phyloP scores from a whole-genome alignment of 805 yeast genomes.

The Schwanniomyces polymorphus region DNA sequence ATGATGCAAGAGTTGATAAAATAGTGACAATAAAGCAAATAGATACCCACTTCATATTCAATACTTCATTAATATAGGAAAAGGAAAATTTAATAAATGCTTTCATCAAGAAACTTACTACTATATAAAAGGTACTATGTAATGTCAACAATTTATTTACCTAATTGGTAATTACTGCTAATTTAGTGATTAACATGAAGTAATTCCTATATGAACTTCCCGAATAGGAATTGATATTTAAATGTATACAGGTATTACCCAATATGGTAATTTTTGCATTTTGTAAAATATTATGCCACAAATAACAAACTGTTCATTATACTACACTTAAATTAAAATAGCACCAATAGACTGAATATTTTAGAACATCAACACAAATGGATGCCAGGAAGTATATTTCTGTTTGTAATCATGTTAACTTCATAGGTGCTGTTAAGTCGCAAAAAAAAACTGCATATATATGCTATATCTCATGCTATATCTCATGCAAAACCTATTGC shows the following conservation, averaged over 20 bases:
- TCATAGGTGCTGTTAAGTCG: background rate
- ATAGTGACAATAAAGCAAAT: background rate
- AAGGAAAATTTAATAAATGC: background rate
- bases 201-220: background rate
- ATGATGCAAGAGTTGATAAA: background rate
- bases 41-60: background rate
- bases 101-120: background rate
- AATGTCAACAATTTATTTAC: background rate
- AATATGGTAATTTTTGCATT: background rate
- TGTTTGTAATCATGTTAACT: too few relatives aligned
- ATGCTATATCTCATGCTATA: background rate
- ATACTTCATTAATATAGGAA: background rate
- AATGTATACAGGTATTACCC: background rate
- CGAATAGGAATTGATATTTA: background rate
- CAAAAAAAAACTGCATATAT: background rate
- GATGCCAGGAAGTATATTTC: too few relatives aligned
- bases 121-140: background rate
- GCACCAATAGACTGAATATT: background rate
- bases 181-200: background rate
- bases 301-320: background rate
- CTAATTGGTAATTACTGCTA: background rate
- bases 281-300: background rate
- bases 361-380: too few relatives aligned
- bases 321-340: too few relatives aligned
- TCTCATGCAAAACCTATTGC: background rate